Conservation (phyloP, 2,329 filamentous ascomycete genomes). For the Xylaria polymorpha region DNA sequence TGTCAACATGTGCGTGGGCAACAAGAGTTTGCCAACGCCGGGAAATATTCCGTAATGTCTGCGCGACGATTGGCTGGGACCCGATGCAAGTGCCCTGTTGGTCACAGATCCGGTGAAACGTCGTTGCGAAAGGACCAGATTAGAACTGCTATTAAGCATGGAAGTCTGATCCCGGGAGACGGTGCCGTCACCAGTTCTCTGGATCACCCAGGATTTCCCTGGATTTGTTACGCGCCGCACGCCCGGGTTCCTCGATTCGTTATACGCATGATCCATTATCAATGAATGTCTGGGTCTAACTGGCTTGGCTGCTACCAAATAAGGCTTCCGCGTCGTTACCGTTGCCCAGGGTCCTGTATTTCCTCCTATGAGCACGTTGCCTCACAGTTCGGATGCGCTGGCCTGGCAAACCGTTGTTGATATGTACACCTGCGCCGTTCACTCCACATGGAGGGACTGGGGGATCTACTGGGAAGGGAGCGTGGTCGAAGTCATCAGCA, state of each 20-base stretch:
- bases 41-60: conserved; percentile 28
- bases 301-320: conserved; percentile 18
- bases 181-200: conserved; percentile 28
- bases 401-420: conserved; percentile 14
- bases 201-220: conserved; percentile 20
- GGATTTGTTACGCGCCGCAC: conserved; percentile 23
- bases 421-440: conserved; percentile 17
- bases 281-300: conserved; percentile 23
- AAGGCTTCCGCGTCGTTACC: conserved; percentile 29
- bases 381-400: conserved; percentile 13
- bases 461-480: not conserved
- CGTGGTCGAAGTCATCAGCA: conserved; percentile 20
- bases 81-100: conserved; percentile 26
- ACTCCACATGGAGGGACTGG: conserved; percentile 17
- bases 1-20: not conserved
- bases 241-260: conserved; percentile 26
- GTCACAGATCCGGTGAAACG: conserved; percentile 28
- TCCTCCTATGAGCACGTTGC: conserved; percentile 39
- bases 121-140: conserved; percentile 5
- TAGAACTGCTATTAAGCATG: conserved; percentile 8
- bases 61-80: conserved; percentile 13
- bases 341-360: conserved; percentile 26
- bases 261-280: conserved; percentile 29
- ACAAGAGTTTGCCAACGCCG: conserved; percentile 12
- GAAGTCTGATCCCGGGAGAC: conserved; percentile 18